phyloP scores from a whole-genome alignment of 306 rosid genomes.

The Casuarina equisetifolia region DNA sequence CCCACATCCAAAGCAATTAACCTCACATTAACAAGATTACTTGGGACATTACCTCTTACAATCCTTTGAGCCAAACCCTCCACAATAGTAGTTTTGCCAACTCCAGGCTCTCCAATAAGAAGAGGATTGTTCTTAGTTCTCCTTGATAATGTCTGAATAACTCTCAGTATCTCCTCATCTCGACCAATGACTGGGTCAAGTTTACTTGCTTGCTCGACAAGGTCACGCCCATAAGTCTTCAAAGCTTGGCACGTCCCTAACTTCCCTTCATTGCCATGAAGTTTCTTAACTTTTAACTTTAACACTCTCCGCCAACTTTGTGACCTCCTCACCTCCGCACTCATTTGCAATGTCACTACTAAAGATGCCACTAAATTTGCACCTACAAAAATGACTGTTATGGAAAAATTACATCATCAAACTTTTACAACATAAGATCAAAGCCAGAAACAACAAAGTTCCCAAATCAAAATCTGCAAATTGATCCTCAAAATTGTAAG shows the following conservation, averaged over 20 bases:
- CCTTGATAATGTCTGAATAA: constrained; percentile 72
- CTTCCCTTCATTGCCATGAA: constrained; percentile 79
- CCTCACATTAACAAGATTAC: constrained; percentile 83
- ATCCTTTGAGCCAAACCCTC: constrained; percentile 94
- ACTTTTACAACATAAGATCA: not conserved
- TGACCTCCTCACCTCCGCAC: constrained; percentile 53
- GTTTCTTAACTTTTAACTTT: constrained; percentile 69
- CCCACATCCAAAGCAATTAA: constrained; percentile 93
- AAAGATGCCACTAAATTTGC: constrained; percentile 49
- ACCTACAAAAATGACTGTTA: constrained; percentile 19
- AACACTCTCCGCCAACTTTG: constrained; percentile 67
- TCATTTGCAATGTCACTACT: constrained; percentile 58
- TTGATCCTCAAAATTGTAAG: too few relatives aligned
- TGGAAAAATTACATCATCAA: not conserved
- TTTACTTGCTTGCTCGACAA: constrained; percentile 84
- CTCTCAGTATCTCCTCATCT: constrained; percentile 84
- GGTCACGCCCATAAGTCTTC: constrained; percentile 81
- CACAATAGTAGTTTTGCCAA: constrained; percentile 90
- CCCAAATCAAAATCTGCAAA: too few relatives aligned
- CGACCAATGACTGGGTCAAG: constrained; percentile 91
- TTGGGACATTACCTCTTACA: constrained; percentile 79
- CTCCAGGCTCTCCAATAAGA: constrained; percentile 95
- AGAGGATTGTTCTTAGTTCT: constrained; percentile 91
- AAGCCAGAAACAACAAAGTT: not conserved
- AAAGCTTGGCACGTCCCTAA: constrained; percentile 68